Evolutionary conservation across 2,329 filamentous ascomycete genomes (phyloP).

Genomic region (Aspergillus floridensis): DNA sequence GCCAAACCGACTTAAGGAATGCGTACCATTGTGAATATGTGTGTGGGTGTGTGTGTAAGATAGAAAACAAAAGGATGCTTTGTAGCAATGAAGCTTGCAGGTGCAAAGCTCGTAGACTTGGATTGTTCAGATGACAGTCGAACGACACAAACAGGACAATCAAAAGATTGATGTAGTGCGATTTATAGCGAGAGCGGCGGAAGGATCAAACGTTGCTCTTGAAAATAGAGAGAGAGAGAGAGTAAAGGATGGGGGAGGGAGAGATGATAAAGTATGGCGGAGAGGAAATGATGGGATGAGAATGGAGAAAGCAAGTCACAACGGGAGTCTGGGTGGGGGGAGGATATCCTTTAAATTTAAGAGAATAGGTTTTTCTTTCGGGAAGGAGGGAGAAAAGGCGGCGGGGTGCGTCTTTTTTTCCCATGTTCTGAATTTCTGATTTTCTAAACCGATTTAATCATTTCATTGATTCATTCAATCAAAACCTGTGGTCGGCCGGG

Average conservation of each 20-base stretch:
- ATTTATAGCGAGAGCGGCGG: constrained; percentile 11
- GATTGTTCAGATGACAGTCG: constrained; percentile 5
- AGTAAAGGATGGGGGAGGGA: not conserved
- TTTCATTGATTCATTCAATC: not conserved
- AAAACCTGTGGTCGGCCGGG: not conserved
- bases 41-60: constrained; percentile 16
- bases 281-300: constrained; percentile 15
- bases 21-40: constrained; percentile 16
- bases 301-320: constrained; percentile 18
- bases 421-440: not conserved
- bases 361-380: constrained; percentile 4
- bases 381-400: not conserved
- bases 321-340: constrained; percentile 17
- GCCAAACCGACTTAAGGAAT: not conserved
- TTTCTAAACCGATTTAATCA: not conserved
- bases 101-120: constrained; percentile 7
- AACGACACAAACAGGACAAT: constrained; percentile 14
- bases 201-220: constrained; percentile 23
- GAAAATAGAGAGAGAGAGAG: constrained; percentile 15
- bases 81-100: not conserved
- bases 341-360: constrained; percentile 22
- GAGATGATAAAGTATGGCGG: constrained; percentile 18
- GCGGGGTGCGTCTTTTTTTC: not conserved
- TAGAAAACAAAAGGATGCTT: constrained; percentile 12
- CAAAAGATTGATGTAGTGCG: constrained; percentile 15